phyloP scores from a whole-genome alignment of 2,329 filamentous ascomycete genomes.

The Trichoderma brevicompactum region DNA sequence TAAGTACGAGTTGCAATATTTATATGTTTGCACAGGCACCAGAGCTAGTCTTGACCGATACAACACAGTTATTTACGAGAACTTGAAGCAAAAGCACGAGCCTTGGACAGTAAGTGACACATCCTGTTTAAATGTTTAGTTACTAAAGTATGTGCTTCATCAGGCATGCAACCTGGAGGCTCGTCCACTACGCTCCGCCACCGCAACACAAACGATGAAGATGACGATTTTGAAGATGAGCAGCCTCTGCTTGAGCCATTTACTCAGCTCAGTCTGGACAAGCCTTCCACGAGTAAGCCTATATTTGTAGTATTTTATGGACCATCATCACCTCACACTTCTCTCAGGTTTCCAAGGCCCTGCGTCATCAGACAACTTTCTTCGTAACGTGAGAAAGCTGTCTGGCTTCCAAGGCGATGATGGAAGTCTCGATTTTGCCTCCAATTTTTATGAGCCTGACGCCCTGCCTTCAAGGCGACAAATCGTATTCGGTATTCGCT shows the following conservation, averaged over 20 bases:
- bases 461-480: conserved; percentile 42
- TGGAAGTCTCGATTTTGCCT: conserved; percentile 39
- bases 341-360: conserved; percentile 43
- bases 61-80: conserved; percentile 40
- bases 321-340: background rate
- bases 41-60: background rate
- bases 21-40: background rate
- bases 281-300: conserved; percentile 38
- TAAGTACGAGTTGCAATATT: conserved; percentile 8
- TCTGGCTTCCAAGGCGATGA: conserved; percentile 43
- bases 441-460: conserved; percentile 43
- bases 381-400: conserved; percentile 43
- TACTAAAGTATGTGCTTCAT: background rate
- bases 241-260: conserved; percentile 43
- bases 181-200: conserved; percentile 6
- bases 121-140: background rate
- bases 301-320: background rate
- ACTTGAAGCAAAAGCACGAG: conserved; percentile 41
- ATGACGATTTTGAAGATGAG: conserved; percentile 41
- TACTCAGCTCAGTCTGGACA: conserved; percentile 42
- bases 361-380: conserved; percentile 46
- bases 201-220: conserved; percentile 33
- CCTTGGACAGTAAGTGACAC: conserved; percentile 36
- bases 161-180: conserved; percentile 9
- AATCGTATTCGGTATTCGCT: conserved; percentile 30